Evolutionary conservation across 768 basidiomycete species (phyloP).

Genomic region (Suillus cothurnatus): DNA sequence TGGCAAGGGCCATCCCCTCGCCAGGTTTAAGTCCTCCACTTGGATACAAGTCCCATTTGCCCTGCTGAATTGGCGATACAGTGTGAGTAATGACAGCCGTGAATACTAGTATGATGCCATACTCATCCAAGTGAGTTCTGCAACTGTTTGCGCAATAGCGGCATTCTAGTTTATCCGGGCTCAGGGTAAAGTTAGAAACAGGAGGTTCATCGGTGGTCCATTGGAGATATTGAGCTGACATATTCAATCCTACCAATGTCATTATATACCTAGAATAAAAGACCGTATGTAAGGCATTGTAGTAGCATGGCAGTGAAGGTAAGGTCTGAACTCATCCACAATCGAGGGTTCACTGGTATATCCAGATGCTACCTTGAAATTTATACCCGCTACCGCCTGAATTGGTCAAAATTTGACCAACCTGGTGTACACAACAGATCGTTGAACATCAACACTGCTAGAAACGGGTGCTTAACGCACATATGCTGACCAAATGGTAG

Average conservation of each 20-base stretch:
- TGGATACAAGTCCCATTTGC: too few relatives aligned
- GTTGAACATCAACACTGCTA: background rate
- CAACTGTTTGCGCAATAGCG: background rate
- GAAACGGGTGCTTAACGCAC: background rate
- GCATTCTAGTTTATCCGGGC: background rate
- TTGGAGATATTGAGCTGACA: background rate
- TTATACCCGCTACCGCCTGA: background rate
- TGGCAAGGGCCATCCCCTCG: background rate
- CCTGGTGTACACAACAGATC: background rate
- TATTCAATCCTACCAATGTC: background rate
- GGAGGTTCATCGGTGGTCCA: background rate
- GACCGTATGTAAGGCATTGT: background rate
- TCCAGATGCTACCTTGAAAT: background rate
- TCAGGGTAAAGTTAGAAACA: background rate
- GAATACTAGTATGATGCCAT: background rate
- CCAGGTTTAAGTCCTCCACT: background rate
- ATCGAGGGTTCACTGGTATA: background rate
- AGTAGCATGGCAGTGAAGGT: background rate
- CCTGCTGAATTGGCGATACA: background rate
- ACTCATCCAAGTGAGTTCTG: conserved; percentile 2
- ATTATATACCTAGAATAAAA: conserved; percentile 4
- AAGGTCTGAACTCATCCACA: background rate
- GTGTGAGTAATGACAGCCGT: background rate
- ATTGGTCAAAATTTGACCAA: background rate
- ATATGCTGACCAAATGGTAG: background rate